phyloP scores from a whole-genome alignment of 2,329 filamentous ascomycete genomes.

The Pseudogymnoascus sp. region DNA sequence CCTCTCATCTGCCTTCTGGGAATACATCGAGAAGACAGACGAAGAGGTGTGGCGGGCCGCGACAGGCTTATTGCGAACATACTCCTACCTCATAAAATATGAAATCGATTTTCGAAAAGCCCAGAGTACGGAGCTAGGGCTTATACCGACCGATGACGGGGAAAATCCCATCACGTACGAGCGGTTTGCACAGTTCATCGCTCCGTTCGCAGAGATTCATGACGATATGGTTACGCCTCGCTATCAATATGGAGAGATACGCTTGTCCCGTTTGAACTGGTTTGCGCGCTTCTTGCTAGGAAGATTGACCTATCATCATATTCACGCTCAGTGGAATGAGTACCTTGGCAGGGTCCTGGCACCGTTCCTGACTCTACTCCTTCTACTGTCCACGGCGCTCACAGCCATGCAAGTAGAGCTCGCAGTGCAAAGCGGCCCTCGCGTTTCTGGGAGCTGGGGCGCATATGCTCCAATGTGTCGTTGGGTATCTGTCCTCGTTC shows the following conservation, averaged over 20 bases:
- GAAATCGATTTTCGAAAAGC: slow-evolving; percentile 30
- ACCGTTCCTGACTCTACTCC: slow-evolving; percentile 6
- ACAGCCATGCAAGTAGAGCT: slow-evolving; percentile 12
- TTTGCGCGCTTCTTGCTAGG: background rate
- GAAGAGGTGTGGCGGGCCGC: background rate
- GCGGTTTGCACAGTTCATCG: slow-evolving; percentile 19
- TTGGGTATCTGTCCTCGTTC: background rate
- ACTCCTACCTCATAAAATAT: slow-evolving; percentile 25
- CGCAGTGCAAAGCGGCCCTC: slow-evolving; percentile 3
- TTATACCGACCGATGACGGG: slow-evolving; percentile 18
- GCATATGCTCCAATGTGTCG: background rate
- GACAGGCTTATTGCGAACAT: slow-evolving; percentile 28
- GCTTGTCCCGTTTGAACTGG: slow-evolving; percentile 18
- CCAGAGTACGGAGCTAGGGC: slow-evolving; percentile 13
- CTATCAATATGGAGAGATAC: slow-evolving; percentile 28
- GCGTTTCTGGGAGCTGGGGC: background rate
- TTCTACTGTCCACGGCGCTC: slow-evolving; percentile 6
- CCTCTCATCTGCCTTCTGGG: slow-evolving; percentile 23
- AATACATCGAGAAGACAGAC: slow-evolving; percentile 12
- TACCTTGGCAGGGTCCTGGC: slow-evolving; percentile 4
- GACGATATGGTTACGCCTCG: slow-evolving; percentile 21
- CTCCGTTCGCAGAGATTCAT: slow-evolving; percentile 7
- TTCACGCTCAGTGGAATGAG: background rate
- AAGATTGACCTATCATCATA: background rate
- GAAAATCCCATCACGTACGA: slow-evolving; percentile 18